Percentiles rank a stretch among this genome's conserved stretches.
Evolutionary conservation across 495 filamentous ascomycete species (phyloP).

Genomic region (Aspergillus kassunensis): DNA sequence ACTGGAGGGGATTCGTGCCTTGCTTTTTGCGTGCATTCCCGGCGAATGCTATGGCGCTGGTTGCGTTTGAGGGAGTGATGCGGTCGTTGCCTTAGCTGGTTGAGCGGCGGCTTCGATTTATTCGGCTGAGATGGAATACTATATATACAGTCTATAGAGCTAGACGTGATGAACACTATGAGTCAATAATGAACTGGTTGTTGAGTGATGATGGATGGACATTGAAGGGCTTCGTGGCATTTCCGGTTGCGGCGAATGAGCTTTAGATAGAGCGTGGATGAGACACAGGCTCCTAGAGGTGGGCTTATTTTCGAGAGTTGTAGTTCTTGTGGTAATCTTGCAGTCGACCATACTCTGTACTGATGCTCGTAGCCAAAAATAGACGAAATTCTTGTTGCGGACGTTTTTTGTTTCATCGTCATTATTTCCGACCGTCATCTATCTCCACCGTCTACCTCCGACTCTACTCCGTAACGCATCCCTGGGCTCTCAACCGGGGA

Average conservation of each 20-base stretch:
- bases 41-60: conserved; percentile 89
- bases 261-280: neutral
- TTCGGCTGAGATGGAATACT: neutral
- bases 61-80: conserved; percentile 93
- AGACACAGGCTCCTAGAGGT: neutral
- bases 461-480: neutral
- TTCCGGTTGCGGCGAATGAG: conserved; percentile 1
- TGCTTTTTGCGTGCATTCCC: conserved; percentile 94
- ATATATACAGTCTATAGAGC: neutral
- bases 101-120: neutral
- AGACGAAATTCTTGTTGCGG: conserved; percentile 2
- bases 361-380: neutral
- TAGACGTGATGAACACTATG: neutral
- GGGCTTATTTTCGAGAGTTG: neutral
- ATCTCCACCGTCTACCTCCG: neutral
- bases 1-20: conserved; percentile 90
- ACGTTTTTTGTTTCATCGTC: neutral
- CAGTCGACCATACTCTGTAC: too few species aligned
- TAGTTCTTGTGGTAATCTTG: neutral
- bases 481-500: neutral
- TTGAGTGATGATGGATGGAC: too few species aligned
- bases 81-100: conserved; percentile 37
- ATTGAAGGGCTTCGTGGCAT: neutral
- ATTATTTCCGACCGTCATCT: neutral
- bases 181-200: too few species aligned